These are phyloP conservation scores for Chytriomyces sp. DNA, from an alignment of 192 early-diverging fungal genomes.

Conservation along the genomic window DNA sequence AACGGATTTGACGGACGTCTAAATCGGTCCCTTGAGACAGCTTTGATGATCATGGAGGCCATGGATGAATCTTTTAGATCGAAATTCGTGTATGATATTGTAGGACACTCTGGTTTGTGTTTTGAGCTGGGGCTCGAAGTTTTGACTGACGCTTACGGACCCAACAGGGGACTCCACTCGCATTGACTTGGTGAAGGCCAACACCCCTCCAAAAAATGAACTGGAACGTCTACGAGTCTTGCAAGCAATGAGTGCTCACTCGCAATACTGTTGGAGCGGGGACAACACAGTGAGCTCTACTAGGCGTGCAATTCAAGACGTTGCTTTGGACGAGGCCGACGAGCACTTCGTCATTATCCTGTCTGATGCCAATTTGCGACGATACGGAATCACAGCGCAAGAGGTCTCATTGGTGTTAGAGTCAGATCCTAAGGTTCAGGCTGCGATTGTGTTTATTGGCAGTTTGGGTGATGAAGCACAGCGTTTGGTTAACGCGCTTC, in stretches of 20 bases:
- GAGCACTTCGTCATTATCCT: slow-evolving; percentile 75
- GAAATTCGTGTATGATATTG: slow-evolving; percentile 75
- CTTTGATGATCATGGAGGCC: slow-evolving; percentile 67
- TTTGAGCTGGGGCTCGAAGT: not conserved
- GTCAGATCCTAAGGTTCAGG: slow-evolving; percentile 67
- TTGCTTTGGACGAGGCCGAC: slow-evolving; percentile 71
- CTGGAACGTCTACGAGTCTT: slow-evolving; percentile 70
- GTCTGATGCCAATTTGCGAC: slow-evolving; percentile 75
- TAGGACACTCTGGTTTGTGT: slow-evolving; percentile 59
- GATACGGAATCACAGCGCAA: slow-evolving; percentile 70
- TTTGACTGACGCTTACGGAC: not conserved
- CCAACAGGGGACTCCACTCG: slow-evolving; percentile 61
- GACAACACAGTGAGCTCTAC: slow-evolving; percentile 73
- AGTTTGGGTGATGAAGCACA: slow-evolving; percentile 70
- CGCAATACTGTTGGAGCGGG: slow-evolving; percentile 76
- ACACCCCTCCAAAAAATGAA: slow-evolving; percentile 74
- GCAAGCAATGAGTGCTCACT: slow-evolving; percentile 70
- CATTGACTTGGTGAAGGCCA: slow-evolving; percentile 67
- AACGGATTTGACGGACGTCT: slow-evolving; percentile 46
- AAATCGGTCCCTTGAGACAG: slow-evolving; percentile 39
- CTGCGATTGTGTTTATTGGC: slow-evolving; percentile 75
- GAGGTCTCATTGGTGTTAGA: slow-evolving; percentile 67
- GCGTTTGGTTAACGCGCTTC: slow-evolving; percentile 32
- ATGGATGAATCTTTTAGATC: slow-evolving; percentile 67
- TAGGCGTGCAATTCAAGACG: slow-evolving; percentile 65